Percentiles rank a stretch among this genome's conserved stretches.
Evolutionary conservation across 148 eudicot genomes (phyloP).

Genomic region (Chenopodium berlandieri): DNA sequence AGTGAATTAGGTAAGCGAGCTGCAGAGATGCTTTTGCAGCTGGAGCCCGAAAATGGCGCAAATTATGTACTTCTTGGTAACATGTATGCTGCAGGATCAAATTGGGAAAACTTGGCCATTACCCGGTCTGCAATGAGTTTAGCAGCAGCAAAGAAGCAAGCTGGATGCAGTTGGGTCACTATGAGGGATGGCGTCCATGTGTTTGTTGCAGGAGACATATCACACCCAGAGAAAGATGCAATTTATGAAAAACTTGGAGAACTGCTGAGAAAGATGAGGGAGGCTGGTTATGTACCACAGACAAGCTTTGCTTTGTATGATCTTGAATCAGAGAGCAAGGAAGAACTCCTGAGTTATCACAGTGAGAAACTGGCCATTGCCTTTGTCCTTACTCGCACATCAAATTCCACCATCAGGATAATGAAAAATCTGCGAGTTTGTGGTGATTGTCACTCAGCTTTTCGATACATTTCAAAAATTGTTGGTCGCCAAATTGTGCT

Average conservation of each 20-base stretch:
- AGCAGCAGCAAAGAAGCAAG: slow-evolving; percentile 57
- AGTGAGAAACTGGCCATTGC: slow-evolving; percentile 85
- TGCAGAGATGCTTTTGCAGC: slow-evolving; percentile 59
- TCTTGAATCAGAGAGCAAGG: slow-evolving; percentile 67
- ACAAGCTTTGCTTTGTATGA: slow-evolving; percentile 57
- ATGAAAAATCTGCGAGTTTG: slow-evolving; percentile 78
- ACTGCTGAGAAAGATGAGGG: slow-evolving; percentile 56
- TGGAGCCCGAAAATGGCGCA: slow-evolving; percentile 71
- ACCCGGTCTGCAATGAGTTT: slow-evolving; percentile 52
- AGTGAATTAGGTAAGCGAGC: slow-evolving; percentile 61
- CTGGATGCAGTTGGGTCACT: slow-evolving; percentile 86
- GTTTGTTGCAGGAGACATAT: slow-evolving; percentile 71
- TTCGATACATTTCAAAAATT: slow-evolving; percentile 55
- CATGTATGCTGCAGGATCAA: slow-evolving; percentile 71
- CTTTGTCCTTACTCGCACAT: slow-evolving; percentile 61
- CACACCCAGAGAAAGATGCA: slow-evolving; percentile 55
- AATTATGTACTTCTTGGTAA: slow-evolving; percentile 73
- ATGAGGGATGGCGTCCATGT: slow-evolving; percentile 75
- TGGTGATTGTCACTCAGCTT: slow-evolving; percentile 70
- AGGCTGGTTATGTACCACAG: slow-evolving; percentile 62
- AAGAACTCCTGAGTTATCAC: slow-evolving; percentile 73
- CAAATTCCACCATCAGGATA: slow-evolving; percentile 63
- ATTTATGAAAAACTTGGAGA: slow-evolving; percentile 58
- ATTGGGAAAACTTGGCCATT: slow-evolving; percentile 63
- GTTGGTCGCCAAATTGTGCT: slow-evolving; percentile 56